These are phyloP conservation scores for Phytopythium aichiense DNA, from an alignment of 352 stramenopile species.

Conservation along the genomic window DNA sequence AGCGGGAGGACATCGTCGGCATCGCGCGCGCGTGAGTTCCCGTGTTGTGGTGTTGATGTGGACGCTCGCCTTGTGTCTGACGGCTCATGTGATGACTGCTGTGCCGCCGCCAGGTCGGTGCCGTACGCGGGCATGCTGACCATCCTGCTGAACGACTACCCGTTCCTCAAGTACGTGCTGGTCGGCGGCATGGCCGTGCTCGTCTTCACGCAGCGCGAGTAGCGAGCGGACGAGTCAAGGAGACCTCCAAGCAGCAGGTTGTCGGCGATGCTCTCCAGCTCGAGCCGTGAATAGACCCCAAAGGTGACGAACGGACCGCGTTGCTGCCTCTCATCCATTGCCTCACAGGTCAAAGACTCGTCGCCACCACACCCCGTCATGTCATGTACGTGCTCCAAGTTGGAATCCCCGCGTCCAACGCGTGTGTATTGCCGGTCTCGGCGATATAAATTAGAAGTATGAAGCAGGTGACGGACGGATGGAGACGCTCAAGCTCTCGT, in stretches of 20 bases:
- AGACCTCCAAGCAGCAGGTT: not conserved
- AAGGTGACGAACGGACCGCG: not conserved
- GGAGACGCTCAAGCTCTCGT: not conserved
- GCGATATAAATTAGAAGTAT: slow-evolving; percentile 10
- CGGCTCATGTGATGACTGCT: too few species aligned
- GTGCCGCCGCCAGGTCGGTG: slow-evolving; percentile 67
- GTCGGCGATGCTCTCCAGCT: not conserved
- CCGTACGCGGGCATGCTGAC: slow-evolving; percentile 99
- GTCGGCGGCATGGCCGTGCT: slow-evolving; percentile 77
- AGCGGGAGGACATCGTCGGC: slow-evolving; percentile 97
- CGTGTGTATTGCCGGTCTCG: not conserved
- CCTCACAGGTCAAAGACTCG: not conserved
- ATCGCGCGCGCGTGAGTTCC: slow-evolving; percentile 86
- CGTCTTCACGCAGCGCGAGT: slow-evolving; percentile 81
- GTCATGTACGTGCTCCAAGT: not conserved
- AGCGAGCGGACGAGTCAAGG: not conserved
- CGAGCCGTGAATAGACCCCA: not conserved
- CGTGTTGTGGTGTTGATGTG: not conserved
- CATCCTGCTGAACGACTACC: slow-evolving; percentile 99
- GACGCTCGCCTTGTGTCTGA: too few species aligned
- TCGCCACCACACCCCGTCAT: too few species aligned
- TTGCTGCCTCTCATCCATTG: not conserved
- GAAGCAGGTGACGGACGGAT: not conserved
- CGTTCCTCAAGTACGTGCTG: slow-evolving; percentile 91
- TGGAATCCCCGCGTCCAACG: not conserved